Conservation (phyloP, 768 basidiomycete genomes). For the Leccinum sublutescens region DNA sequence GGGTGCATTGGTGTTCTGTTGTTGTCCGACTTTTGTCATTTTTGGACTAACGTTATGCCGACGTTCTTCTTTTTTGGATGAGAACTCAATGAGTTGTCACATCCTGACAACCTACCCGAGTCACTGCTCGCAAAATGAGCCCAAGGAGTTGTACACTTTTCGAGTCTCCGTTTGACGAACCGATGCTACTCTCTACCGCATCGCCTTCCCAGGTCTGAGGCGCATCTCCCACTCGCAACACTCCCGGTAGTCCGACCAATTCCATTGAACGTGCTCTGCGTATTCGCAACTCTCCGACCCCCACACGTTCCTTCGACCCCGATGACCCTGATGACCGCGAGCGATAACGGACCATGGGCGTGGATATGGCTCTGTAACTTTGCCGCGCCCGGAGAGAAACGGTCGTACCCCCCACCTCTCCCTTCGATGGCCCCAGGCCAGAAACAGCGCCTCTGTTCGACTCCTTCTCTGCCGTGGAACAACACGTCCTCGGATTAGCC, state of each 20-base stretch:
- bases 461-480: constrained; percentile 47
- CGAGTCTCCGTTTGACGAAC: constrained; percentile 38
- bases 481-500: constrained; percentile 44
- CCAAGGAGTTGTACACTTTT: constrained; percentile 26
- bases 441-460: constrained; percentile 38
- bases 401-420: constrained; percentile 38
- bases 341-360: constrained; percentile 91
- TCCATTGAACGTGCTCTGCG: constrained; percentile 40
- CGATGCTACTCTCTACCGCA: constrained; percentile 26
- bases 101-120: too few relatives aligned
- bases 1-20: too few relatives aligned
- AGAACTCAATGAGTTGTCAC: too few relatives aligned
- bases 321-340: constrained; percentile 76
- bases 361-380: constrained; percentile 85
- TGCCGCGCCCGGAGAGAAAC: constrained; percentile 71
- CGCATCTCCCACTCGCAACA: constrained; percentile 37
- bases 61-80: too few relatives aligned
- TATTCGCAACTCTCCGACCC: constrained; percentile 59
- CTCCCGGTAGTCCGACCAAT: constrained; percentile 37
- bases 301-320: constrained; percentile 60
- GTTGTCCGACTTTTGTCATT: too few relatives aligned
- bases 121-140: not conserved
- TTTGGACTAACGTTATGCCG: too few relatives aligned
- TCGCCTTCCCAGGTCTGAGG: constrained; percentile 45
- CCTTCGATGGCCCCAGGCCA: constrained; percentile 31